Conservation (phyloP, 164 flowering plant species). For the Umbilicus rupestris region DNA sequence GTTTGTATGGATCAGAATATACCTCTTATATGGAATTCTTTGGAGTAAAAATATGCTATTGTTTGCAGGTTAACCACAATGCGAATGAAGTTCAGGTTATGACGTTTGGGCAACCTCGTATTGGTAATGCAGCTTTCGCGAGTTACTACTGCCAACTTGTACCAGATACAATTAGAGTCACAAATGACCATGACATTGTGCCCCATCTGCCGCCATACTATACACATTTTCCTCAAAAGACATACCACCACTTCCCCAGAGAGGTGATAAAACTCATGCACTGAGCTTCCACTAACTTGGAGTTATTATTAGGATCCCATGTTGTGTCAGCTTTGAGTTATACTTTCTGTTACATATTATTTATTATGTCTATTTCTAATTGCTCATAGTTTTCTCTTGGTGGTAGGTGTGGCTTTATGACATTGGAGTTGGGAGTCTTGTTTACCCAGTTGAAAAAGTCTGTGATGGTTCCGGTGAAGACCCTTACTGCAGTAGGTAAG, state of each 20-base stretch:
- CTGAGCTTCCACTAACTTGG: not conserved
- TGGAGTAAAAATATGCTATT: conserved; percentile 2
- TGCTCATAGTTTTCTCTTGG: not conserved
- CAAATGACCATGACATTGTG: conserved; percentile 85
- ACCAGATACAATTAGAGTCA: conserved; percentile 69
- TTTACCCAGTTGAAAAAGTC: conserved; percentile 7
- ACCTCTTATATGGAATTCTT: not conserved
- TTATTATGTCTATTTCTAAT: not conserved
- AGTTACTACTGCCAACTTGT: conserved; percentile 60
- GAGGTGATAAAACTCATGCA: conserved; percentile 49
- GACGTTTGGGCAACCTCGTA: conserved; percentile 98
- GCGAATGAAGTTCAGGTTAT: conserved; percentile 49
- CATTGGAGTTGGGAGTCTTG: conserved; percentile 9
- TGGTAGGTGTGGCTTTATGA: conserved; percentile 8
- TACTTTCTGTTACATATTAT: not conserved
- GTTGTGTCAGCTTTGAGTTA: not conserved
- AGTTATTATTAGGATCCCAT: not conserved
- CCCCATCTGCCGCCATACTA: conserved; percentile 98
- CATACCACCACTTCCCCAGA: conserved; percentile 93
- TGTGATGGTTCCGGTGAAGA: conserved; percentile 11
- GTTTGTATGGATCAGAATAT: not conserved
- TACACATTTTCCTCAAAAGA: conserved; percentile 60
- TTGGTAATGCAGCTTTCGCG: conserved; percentile 91
- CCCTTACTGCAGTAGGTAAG: conserved; percentile 11
- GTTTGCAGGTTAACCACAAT: conserved; percentile 55